phyloP scores from a whole-genome alignment of 208 protist genomes.

The Leishmania turanica region DNA sequence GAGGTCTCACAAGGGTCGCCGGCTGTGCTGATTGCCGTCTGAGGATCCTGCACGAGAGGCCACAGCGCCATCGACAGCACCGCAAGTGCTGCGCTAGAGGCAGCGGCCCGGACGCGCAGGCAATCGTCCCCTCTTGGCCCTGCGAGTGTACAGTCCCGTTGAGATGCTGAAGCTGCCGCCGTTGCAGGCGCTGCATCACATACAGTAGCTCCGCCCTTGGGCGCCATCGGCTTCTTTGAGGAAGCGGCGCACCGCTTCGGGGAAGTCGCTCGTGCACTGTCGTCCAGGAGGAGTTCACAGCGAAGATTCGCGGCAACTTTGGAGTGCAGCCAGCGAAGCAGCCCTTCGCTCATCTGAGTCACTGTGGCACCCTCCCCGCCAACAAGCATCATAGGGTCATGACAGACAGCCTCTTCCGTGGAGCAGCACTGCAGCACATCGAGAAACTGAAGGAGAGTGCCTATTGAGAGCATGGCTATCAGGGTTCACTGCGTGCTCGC shows the following conservation, averaged over 20 bases:
- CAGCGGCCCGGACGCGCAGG: neutral
- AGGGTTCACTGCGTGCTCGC: neutral
- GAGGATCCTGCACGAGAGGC: conserved; percentile 3
- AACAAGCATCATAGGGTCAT: neutral
- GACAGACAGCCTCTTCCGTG: neutral
- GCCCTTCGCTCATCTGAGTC: neutral
- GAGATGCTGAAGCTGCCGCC: neutral
- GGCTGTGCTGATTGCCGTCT: neutral
- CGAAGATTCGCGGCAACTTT: neutral
- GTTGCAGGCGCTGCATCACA: neutral
- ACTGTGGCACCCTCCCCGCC: neutral
- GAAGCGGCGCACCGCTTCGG: neutral
- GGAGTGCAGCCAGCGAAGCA: neutral
- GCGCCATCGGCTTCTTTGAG: neutral
- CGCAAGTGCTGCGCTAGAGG: neutral
- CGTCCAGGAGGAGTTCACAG: neutral
- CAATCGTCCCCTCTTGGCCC: neutral
- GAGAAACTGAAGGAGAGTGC: neutral
- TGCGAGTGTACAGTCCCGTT: neutral
- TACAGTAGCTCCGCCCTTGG: neutral
- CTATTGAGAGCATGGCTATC: neutral
- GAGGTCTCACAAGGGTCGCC: neutral
- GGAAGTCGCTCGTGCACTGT: neutral
- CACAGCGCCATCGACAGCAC: conserved; percentile 1
- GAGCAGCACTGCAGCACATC: neutral